phyloP scores from a whole-genome alignment of 2,329 filamentous ascomycete species.

The Alternaria dauci region DNA sequence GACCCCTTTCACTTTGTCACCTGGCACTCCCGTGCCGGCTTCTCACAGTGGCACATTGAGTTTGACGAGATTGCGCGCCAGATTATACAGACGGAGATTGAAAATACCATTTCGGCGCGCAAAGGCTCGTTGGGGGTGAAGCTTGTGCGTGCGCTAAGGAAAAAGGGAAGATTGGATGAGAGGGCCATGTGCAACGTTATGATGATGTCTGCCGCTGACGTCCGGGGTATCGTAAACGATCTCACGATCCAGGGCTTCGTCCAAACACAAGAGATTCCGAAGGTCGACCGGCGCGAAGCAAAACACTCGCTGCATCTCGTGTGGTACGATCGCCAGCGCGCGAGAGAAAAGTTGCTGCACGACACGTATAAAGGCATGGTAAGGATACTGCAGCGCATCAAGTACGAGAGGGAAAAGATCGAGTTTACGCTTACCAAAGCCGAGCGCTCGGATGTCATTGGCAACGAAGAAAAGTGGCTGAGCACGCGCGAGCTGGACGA shows the following conservation, averaged over 20 bases:
- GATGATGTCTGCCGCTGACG: slow-evolving; percentile 83
- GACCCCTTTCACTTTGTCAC: slow-evolving; percentile 72
- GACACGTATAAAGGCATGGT: slow-evolving; percentile 91
- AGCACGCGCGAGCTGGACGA: slow-evolving; percentile 75
- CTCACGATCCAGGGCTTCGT: slow-evolving; percentile 88
- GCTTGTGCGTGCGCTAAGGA: slow-evolving; percentile 82
- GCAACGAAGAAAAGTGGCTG: slow-evolving; percentile 82
- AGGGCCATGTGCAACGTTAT: slow-evolving; percentile 82
- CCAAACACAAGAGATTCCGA: slow-evolving; percentile 92
- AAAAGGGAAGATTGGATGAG: slow-evolving; percentile 94
- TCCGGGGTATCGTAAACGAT: slow-evolving; percentile 82
- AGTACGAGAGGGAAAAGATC: slow-evolving; percentile 76
- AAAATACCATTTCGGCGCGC: slow-evolving; percentile 79
- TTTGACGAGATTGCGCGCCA: slow-evolving; percentile 75
- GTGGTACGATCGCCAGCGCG: slow-evolving; percentile 83
- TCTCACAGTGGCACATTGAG: slow-evolving; percentile 83
- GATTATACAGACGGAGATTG: slow-evolving; percentile 79
- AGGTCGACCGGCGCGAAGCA: slow-evolving; percentile 81
- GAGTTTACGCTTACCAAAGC: slow-evolving; percentile 80
- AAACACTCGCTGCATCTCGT: slow-evolving; percentile 89
- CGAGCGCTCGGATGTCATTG: slow-evolving; percentile 84
- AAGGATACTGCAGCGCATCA: slow-evolving; percentile 80
- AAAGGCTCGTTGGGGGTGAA: slow-evolving; percentile 81
- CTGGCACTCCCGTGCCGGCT: slow-evolving; percentile 69
- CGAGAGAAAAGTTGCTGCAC: slow-evolving; percentile 74